phyloP scores from a whole-genome alignment of 2,329 filamentous ascomycete genomes.

The Penicillium thymicola region DNA sequence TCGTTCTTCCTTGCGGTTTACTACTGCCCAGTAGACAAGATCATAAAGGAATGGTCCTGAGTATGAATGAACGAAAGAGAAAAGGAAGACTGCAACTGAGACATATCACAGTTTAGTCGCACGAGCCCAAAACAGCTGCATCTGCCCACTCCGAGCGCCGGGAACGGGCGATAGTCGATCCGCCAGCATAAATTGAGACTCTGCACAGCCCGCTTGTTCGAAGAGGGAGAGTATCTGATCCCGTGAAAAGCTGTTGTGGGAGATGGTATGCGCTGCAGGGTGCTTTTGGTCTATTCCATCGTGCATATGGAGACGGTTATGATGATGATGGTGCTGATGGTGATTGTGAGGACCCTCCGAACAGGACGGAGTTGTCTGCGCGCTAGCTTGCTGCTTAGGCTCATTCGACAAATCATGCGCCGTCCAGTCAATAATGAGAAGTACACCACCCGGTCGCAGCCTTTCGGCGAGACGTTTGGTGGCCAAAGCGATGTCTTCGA shows the following conservation, averaged over 20 bases:
- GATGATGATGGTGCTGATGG: background rate
- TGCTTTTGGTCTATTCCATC: background rate
- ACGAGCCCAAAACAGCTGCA: conserved; percentile 2
- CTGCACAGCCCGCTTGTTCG: conserved; percentile 1
- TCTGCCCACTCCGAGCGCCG: background rate
- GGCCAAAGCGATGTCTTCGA: background rate
- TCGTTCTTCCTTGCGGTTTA: background rate
- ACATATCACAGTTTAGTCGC: background rate
- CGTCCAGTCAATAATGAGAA: background rate
- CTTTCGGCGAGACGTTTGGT: conserved; percentile 1
- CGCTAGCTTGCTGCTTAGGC: background rate
- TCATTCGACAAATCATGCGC: background rate
- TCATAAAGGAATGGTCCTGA: background rate
- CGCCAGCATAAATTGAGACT: background rate
- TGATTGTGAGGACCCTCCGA: background rate
- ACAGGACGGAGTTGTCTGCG: background rate
- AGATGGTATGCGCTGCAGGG: conserved; percentile 2
- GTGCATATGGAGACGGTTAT: too few species aligned
- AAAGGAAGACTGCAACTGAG: background rate
- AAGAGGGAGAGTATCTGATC: background rate
- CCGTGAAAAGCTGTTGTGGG: background rate
- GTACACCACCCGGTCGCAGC: background rate
- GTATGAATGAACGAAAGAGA: too few species aligned
- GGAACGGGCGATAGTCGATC: background rate
- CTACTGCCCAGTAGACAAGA: background rate